phyloP scores from a whole-genome alignment of 768 basidiomycete species.

The Kwoniella europaea region DNA sequence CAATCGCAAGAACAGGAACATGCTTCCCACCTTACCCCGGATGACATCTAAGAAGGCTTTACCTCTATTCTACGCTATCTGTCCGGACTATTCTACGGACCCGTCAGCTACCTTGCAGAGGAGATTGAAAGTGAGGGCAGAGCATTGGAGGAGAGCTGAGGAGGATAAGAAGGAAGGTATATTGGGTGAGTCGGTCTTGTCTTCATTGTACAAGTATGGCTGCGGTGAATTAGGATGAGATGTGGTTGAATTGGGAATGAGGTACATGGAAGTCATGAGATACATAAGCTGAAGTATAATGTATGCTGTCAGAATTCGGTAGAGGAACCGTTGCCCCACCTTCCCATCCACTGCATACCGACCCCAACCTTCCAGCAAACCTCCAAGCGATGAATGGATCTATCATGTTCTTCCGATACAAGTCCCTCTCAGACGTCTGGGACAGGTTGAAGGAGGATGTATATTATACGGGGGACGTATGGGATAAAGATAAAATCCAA shows the following conservation, averaged over 20 bases:
- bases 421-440: constrained; percentile 40
- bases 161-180: constrained; percentile 35
- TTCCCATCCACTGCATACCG: constrained; percentile 5
- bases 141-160: constrained; percentile 43
- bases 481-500: constrained; percentile 52
- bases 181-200: constrained; percentile 12
- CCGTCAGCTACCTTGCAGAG: constrained; percentile 29
- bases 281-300: too few species aligned
- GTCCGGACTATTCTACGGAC: constrained; percentile 43
- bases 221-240: background rate
- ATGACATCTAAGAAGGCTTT: background rate
- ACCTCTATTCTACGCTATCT: constrained; percentile 31
- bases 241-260: background rate
- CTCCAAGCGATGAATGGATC: constrained; percentile 41
- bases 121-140: constrained; percentile 45
- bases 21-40: too few species aligned
- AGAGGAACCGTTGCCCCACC: constrained; percentile 21
- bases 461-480: constrained; percentile 53
- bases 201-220: background rate
- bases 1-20: too few species aligned
- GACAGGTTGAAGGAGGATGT: constrained; percentile 47
- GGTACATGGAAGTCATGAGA: background rate
- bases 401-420: constrained; percentile 46
- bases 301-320: constrained; percentile 15
- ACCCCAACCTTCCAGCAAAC: constrained; percentile 22